Percentiles rank a stretch among this genome's conserved stretches.
Evolutionary conservation across 2,329 filamentous ascomycete species (phyloP).

Genomic region (Aureobasidium pullulans): DNA sequence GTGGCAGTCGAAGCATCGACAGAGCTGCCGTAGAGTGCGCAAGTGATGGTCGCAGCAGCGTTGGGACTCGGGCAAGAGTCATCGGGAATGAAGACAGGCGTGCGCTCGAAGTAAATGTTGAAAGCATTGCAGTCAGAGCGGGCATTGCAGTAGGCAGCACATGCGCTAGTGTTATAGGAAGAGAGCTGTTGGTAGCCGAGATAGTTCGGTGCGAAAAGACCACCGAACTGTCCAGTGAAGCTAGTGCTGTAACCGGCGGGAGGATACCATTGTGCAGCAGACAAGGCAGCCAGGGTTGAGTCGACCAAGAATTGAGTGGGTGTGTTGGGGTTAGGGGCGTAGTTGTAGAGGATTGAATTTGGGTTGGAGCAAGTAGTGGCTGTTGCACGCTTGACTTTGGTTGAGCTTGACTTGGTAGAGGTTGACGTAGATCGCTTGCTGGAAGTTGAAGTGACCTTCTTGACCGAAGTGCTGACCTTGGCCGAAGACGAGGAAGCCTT

Average conservation of each 20-base stretch:
- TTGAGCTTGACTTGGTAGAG: not conserved
- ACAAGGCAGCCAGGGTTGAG: not conserved
- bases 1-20: constrained; percentile 18
- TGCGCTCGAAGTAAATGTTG: constrained; percentile 19
- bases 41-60: constrained; percentile 9
- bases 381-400: constrained; percentile 12
- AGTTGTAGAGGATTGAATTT: constrained; percentile 9
- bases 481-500: not conserved
- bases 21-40: constrained; percentile 14
- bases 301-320: constrained; percentile 14
- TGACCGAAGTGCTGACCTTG: not conserved
- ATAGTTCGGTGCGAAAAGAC: constrained; percentile 15
- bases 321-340: constrained; percentile 11
- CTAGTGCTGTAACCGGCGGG: constrained; percentile 17
- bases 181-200: constrained; percentile 15
- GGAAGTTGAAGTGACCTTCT: not conserved
- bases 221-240: constrained; percentile 7
- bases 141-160: constrained; percentile 16
- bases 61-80: constrained; percentile 14
- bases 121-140: constrained; percentile 18
- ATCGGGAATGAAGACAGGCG: constrained; percentile 16
- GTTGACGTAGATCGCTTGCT: not conserved
- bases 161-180: constrained; percentile 14
- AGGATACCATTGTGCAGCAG: constrained; percentile 14
- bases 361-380: constrained; percentile 8